Evolutionary conservation across 1,284 basidiomycete species (phyloP).

Genomic region (Calocybe gambosa): DNA sequence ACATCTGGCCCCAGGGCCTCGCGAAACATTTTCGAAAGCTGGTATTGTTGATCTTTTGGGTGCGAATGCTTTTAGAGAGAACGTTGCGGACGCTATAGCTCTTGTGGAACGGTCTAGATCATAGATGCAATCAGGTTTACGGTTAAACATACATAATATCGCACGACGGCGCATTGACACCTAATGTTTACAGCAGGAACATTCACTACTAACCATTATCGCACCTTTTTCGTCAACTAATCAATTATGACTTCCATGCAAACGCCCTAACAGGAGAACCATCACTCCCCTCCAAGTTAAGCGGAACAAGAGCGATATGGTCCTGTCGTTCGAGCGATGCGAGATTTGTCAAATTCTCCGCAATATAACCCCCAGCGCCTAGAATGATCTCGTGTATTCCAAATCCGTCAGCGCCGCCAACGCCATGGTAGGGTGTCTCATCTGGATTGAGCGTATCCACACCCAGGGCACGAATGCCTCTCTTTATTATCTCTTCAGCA

Average conservation of each 20-base stretch:
- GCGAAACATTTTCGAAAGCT: conserved; percentile 58
- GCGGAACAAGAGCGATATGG: conserved; percentile 49
- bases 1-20: conserved; percentile 58
- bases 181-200: not conserved
- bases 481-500: conserved; percentile 40
- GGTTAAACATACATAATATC: conserved; percentile 1
- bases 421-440: conserved; percentile 40
- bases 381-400: conserved; percentile 53
- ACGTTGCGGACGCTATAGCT: conserved; percentile 61
- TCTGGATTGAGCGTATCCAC: conserved; percentile 63
- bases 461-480: conserved; percentile 51
- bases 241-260: conserved; percentile 34
- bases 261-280: conserved; percentile 63
- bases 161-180: not conserved
- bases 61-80: conserved; percentile 64
- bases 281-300: conserved; percentile 52
- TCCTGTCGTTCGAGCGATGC: conserved; percentile 32
- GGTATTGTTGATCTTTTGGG: conserved; percentile 65
- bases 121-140: not conserved
- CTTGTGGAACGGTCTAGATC: conserved; percentile 29
- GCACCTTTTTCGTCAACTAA: not conserved
- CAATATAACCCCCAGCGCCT: conserved; percentile 52
- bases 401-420: conserved; percentile 31
- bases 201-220: not conserved
- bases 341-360: conserved; percentile 61